These are phyloP conservation scores for Skeletonema menzelii DNA, from an alignment of 108 stramenopile species.

Conservation along the genomic window DNA sequence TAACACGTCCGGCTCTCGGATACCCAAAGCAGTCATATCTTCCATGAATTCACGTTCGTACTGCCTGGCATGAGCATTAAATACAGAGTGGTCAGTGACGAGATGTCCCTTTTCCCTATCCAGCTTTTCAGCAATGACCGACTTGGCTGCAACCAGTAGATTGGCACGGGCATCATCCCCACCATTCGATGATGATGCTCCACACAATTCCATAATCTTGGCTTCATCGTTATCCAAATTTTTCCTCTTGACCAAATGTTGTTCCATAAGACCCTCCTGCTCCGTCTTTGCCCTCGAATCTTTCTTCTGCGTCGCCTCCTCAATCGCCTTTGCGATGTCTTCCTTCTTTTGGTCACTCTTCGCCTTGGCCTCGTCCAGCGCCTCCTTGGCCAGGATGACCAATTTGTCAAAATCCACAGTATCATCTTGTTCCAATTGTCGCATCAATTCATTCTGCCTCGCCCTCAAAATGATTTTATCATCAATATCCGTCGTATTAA, in stretches of 20 bases:
- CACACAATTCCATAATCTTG: conserved; percentile 31
- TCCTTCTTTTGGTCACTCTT: conserved; percentile 56
- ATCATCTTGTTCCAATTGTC: conserved; percentile 44
- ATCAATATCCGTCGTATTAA: conserved; percentile 98
- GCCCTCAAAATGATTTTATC: conserved; percentile 98
- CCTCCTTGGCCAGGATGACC: conserved; percentile 40
- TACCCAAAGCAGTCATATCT: conserved; percentile 92
- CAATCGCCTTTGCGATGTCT: conserved; percentile 43
- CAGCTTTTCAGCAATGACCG: conserved; percentile 67
- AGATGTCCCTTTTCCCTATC: conserved; percentile 65
- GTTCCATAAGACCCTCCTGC: conserved; percentile 53
- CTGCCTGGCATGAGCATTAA: conserved; percentile 74
- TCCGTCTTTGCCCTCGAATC: conserved; percentile 56
- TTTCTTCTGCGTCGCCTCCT: conserved; percentile 52
- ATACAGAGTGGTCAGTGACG: conserved; percentile 79
- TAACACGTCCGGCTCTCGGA: conserved; percentile 85
- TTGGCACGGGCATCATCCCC: conserved; percentile 33
- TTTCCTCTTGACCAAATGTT: conserved; percentile 53
- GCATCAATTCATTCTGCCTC: conserved; percentile 63
- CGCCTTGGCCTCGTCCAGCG: conserved; percentile 51
- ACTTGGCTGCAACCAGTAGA: conserved; percentile 57
- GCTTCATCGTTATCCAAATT: conserved; percentile 50
- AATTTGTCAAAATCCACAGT: conserved; percentile 38
- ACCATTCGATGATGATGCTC: conserved; percentile 8
- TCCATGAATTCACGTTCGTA: conserved; percentile 96